phyloP scores from a whole-genome alignment of 2,329 filamentous ascomycete species.

The Keithomyces neogunnii region DNA sequence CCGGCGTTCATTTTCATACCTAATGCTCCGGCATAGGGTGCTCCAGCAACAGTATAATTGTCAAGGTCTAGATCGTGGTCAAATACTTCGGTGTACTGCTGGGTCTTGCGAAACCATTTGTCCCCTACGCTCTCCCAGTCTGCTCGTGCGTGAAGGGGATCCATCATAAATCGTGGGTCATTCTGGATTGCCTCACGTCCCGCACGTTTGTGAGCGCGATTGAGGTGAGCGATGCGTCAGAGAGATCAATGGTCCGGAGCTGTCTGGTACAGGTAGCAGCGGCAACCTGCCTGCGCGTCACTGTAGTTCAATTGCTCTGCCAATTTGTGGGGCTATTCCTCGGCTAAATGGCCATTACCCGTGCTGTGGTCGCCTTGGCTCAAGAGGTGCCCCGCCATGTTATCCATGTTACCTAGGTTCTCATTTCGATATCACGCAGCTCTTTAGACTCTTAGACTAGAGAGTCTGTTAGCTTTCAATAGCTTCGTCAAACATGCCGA shows the following conservation, averaged over 20 bases:
- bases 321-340: conserved; percentile 19
- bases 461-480: background rate
- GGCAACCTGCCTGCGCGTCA: background rate
- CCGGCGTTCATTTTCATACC: conserved; percentile 45
- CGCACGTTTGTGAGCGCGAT: background rate
- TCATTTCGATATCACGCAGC: background rate
- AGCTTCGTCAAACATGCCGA: conserved; percentile 35
- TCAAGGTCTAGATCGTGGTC: conserved; percentile 90
- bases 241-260: too few relatives aligned
- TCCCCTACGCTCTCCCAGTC: conserved; percentile 94
- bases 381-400: conserved; percentile 4
- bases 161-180: conserved; percentile 33
- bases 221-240: background rate
- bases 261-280: too few relatives aligned
- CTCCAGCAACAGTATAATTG: conserved; percentile 85
- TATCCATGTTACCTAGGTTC: background rate
- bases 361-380: background rate
- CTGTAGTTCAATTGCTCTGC: conserved; percentile 1
- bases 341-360: conserved; percentile 16
- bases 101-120: conserved; percentile 89
- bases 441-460: background rate
- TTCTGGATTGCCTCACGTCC: conserved; percentile 3
- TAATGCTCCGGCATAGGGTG: conserved; percentile 87
- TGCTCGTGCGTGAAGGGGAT: conserved; percentile 60
- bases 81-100: conserved; percentile 88